phyloP scores from a whole-genome alignment of 2,329 filamentous ascomycete genomes.

The Clonostachys sp. region DNA sequence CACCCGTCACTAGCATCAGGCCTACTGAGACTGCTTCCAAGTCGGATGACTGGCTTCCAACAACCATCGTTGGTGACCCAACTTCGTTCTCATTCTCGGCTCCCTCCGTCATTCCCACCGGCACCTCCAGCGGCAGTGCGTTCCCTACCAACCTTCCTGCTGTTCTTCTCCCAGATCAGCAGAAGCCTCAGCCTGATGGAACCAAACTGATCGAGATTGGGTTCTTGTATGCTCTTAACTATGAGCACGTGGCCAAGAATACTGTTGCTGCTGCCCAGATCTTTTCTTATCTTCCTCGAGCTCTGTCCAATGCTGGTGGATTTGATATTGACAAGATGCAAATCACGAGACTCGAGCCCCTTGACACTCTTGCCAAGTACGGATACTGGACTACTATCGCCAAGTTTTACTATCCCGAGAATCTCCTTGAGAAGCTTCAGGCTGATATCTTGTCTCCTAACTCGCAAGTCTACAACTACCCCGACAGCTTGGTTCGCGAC shows the following conservation, averaged over 20 bases:
- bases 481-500: constrained; percentile 59
- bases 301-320: constrained; percentile 60
- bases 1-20: constrained; percentile 31
- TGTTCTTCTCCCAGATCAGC: constrained; percentile 66
- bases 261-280: constrained; percentile 77
- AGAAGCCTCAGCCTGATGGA: constrained; percentile 50
- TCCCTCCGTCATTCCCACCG: constrained; percentile 24
- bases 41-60: constrained; percentile 46
- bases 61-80: constrained; percentile 55
- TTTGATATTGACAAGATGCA: constrained; percentile 51
- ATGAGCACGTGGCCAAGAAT: constrained; percentile 71
- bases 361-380: constrained; percentile 63
- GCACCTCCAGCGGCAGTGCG: constrained; percentile 37
- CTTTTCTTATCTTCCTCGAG: constrained; percentile 71
- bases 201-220: constrained; percentile 76
- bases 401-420: constrained; percentile 64
- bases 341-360: constrained; percentile 70
- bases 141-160: constrained; percentile 67
- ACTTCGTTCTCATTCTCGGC: constrained; percentile 27
- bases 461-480: constrained; percentile 71
- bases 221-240: constrained; percentile 78
- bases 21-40: constrained; percentile 36
- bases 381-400: constrained; percentile 79
- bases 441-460: constrained; percentile 67
- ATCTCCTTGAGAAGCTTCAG: constrained; percentile 62